Conservation (phyloP, 371 early-diverging fungal genomes). For the Apophysomyces ossiformis region DNA sequence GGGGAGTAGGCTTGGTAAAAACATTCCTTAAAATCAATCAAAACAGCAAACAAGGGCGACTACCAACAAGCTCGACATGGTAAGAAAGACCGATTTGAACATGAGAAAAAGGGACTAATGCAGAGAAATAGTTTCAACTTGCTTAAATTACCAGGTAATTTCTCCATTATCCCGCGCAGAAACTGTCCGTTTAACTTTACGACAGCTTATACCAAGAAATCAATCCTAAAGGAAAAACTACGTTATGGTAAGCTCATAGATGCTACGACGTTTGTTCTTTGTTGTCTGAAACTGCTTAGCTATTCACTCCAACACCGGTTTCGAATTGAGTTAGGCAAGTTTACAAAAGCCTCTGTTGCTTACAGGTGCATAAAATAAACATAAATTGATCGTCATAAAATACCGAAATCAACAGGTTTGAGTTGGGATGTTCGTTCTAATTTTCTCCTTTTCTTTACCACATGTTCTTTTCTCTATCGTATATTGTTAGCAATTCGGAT, state of each 20-base stretch:
- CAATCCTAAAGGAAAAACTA: slow-evolving; percentile 56
- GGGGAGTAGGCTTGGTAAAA: slow-evolving; percentile 39
- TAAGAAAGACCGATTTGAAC: slow-evolving; percentile 18
- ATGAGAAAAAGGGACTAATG: neutral
- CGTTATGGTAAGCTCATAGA: slow-evolving; percentile 44
- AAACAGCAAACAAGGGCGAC: slow-evolving; percentile 43
- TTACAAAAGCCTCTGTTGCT: no score
- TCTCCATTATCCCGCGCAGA: neutral
- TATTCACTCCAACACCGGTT: neutral
- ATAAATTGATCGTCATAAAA: no score
- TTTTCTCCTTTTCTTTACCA: no score
- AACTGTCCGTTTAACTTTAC: neutral
- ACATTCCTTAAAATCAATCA: slow-evolving; percentile 49
- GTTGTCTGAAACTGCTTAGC: neutral
- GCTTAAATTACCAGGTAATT: slow-evolving; percentile 79
- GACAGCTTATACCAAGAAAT: slow-evolving; percentile 57
- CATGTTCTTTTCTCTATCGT: no score
- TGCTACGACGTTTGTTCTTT: no score
- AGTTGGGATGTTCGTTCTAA: no score
- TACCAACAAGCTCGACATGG: slow-evolving; percentile 62
- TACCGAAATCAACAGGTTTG: no score
- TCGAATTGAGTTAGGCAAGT: neutral
- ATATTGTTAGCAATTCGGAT: no score
- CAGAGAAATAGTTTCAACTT: slow-evolving; percentile 78
- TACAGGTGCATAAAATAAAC: no score